Percentiles rank a stretch among this genome's conserved stretches.
Evolutionary conservation across 1,284 basidiomycete genomes (phyloP).

Genomic region (Tilletia indica): DNA sequence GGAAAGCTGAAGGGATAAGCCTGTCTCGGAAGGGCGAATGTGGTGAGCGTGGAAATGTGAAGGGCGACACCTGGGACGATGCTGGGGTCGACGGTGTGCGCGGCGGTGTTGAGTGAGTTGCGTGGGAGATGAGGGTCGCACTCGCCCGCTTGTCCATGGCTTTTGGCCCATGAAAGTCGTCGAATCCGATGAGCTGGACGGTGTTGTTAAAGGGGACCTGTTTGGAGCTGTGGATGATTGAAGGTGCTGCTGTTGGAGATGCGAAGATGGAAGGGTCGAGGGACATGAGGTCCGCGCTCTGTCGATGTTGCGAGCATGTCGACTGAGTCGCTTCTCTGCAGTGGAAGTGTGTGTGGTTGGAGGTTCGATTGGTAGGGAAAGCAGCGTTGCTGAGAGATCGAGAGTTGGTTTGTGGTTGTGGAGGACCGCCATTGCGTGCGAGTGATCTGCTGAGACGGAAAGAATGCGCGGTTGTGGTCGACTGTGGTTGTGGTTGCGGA

Average conservation of each 20-base stretch:
- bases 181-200: constrained; percentile 46
- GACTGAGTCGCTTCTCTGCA: too few species aligned
- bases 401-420: neutral
- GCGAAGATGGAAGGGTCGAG: constrained; percentile 19
- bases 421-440: neutral
- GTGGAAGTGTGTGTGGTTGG: too few species aligned
- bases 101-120: constrained; percentile 25
- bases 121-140: constrained; percentile 24
- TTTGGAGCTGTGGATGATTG: neutral
- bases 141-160: constrained; percentile 29
- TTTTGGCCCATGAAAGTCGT: constrained; percentile 38
- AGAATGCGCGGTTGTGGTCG: too few species aligned
- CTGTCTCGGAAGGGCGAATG: too few species aligned
- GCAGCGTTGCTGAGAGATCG: constrained; percentile 3
- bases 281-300: constrained; percentile 27
- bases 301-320: neutral
- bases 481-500: neutral
- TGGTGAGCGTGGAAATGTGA: too few species aligned
- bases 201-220: neutral
- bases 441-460: neutral
- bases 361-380: constrained; percentile 8
- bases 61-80: too few species aligned
- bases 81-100: neutral
- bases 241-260: constrained; percentile 22
- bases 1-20: too few species aligned